Evolutionary conservation across 768 basidiomycete species (phyloP), one percentile per base, ranked within the genome.

Genomic region (Hortiboletus flavorubellus): DNA sequence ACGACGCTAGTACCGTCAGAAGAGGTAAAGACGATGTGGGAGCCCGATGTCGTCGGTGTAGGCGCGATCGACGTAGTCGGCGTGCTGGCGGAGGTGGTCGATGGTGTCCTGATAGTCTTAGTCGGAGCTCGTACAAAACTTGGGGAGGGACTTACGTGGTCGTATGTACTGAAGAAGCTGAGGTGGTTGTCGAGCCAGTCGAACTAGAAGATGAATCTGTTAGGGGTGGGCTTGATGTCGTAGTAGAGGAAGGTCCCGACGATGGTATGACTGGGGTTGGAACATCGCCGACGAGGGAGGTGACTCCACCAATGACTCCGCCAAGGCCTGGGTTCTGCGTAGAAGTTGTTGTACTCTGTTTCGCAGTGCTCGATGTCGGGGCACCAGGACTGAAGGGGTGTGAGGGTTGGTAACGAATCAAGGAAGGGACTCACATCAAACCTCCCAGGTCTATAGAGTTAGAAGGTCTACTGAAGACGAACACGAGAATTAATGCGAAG

Each of bases 1-100:
- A 73, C 56, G 40, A 68, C 39, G 21, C 38, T 46, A 23, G 60
- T 63, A 7, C 66, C 67, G 4, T 69, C 69, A 38, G 72, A 56
- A 15, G 64, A 54, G 12, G 64, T 46, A 35, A 56, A 51, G 23
- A 71, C 59, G 11, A 46, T 43, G 5, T 64, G 51, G n/a, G 62
- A 53, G 11, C 6, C 31, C 12, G 65, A 31, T 23, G 66, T 46
- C 4, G 72, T 67, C 23, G 64, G 41, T 0, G 61, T 51, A 12
- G 51, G 50, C 31, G 54, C 48, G 14, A 54, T 35, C 18, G 62
- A 40, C 8, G 59, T 15, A 10, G 45, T 41, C 16, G 60, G 52
- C 3, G 65, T 41, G 14, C 58, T 62, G n/a, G 47, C 48, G 31
- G 58, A 30, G n/a, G 52, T 59, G 46, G 38, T 62, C 45, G 49